phyloP scores from a whole-genome alignment of 306 rosid species.

The Quercus bicolor region DNA sequence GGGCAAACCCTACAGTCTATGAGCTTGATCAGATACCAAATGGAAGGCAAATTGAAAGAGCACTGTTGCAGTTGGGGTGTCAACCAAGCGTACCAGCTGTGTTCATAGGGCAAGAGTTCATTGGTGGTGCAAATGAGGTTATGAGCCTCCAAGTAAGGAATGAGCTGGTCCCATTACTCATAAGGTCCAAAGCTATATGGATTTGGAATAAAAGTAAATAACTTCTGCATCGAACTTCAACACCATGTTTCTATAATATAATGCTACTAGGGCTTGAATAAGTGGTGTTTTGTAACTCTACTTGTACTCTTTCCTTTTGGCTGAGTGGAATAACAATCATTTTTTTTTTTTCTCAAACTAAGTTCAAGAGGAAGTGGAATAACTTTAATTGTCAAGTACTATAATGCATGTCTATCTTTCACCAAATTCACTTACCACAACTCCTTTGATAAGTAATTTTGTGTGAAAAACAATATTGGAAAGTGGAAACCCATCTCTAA shows the following conservation, averaged over 20 bases:
- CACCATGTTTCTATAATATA: neutral
- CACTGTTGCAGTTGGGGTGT: constrained; percentile 55
- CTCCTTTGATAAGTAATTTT: no score
- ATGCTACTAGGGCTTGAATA: constrained; percentile 1
- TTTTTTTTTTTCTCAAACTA: no score
- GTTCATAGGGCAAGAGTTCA: constrained; percentile 58
- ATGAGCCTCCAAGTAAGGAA: constrained; percentile 63
- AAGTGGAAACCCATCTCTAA: no score
- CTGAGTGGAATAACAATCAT: no score
- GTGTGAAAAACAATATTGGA: no score
- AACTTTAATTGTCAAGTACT: no score
- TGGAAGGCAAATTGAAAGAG: constrained; percentile 58
- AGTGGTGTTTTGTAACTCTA: neutral
- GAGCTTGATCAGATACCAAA: constrained; percentile 69
- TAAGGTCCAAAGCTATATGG: constrained; percentile 66
- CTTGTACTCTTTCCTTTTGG: no score
- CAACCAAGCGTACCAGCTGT: constrained; percentile 69
- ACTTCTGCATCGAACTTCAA: neutral
- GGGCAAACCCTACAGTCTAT: constrained; percentile 61
- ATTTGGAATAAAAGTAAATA: constrained; percentile 30
- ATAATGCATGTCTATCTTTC: no score
- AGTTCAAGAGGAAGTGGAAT: no score
- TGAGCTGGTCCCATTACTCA: constrained; percentile 52
- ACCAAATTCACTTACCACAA: no score
- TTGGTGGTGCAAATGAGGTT: constrained; percentile 60